Evolutionary conservation across 352 stramenopile species (phyloP).

Genomic region (Phytopythium montanum): DNA sequence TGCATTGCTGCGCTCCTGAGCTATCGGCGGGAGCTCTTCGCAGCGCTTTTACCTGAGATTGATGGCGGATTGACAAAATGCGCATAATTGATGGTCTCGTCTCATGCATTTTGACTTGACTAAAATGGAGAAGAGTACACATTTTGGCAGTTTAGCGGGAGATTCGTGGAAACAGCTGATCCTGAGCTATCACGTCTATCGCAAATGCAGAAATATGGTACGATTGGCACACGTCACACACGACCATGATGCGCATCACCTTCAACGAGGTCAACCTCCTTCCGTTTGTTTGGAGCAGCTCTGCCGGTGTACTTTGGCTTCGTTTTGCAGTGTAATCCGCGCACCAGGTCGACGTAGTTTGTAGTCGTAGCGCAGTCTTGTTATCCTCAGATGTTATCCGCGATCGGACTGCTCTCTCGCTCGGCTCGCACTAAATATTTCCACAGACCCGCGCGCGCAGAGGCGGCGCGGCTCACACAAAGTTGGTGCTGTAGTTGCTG

Average conservation of each 20-base stretch:
- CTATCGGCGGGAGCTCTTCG: neutral
- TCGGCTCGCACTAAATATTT: slow-evolving; percentile 1
- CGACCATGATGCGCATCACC: neutral
- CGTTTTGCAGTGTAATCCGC: too few species aligned
- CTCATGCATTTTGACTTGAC: neutral
- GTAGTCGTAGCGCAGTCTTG: neutral
- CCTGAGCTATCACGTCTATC: neutral
- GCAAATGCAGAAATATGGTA: neutral
- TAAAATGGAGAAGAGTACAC: neutral
- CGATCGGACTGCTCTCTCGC: neutral
- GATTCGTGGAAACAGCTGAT: neutral
- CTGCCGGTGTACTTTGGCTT: too few species aligned
- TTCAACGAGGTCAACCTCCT: too few species aligned
- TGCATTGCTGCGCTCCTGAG: neutral
- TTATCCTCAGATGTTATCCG: neutral
- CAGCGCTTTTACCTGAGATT: neutral
- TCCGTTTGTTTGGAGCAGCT: too few species aligned
- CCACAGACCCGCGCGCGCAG: neutral
- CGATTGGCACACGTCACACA: neutral
- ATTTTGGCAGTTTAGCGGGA: neutral
- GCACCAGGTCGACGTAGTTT: neutral
- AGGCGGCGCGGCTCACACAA: too few species aligned
- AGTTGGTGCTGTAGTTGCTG: slow-evolving; percentile 39
- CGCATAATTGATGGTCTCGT: neutral
- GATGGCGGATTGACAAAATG: neutral